phyloP scores from a whole-genome alignment of 2,329 filamentous ascomycete genomes.

The Fusarium pininemorale region DNA sequence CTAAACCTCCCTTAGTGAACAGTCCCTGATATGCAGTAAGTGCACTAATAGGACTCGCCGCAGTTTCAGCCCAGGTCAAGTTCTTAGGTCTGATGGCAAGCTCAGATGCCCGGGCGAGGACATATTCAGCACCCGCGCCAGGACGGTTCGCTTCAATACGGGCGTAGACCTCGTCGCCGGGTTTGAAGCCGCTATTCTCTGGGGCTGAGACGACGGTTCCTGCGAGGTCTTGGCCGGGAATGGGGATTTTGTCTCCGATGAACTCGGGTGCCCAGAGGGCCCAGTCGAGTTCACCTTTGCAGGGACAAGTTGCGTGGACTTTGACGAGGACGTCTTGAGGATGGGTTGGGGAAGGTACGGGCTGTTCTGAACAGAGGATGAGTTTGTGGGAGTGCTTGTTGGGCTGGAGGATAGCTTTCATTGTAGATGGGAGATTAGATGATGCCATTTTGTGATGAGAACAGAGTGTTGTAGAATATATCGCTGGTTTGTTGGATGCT shows the following conservation, averaged over 20 bases:
- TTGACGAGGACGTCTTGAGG: conserved; percentile 45
- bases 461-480: fast-evolving
- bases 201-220: conserved; percentile 49
- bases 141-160: conserved; percentile 24
- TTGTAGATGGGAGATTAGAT: not conserved
- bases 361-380: not conserved
- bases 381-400: conserved; percentile 26
- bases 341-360: conserved; percentile 28
- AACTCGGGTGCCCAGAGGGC: conserved; percentile 31
- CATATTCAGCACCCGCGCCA: conserved; percentile 18
- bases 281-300: conserved; percentile 48
- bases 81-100: conserved; percentile 46
- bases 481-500: not conserved
- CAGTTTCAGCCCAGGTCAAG: conserved; percentile 48
- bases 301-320: conserved; percentile 46
- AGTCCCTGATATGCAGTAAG: conserved; percentile 53
- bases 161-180: conserved; percentile 24
- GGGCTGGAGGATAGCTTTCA: conserved; percentile 26
- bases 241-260: conserved; percentile 37
- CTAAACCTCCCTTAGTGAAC: conserved; percentile 30
- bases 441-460: not conserved
- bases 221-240: conserved; percentile 50
- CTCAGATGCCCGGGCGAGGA: conserved; percentile 37
- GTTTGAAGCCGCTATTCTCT: conserved; percentile 32
- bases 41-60: conserved; percentile 51